Percentiles rank a stretch among this genome's conserved stretches.
phyloP scores from a whole-genome alignment of 1,284 basidiomycete genomes.

The Mycosarcoma maydis region DNA sequence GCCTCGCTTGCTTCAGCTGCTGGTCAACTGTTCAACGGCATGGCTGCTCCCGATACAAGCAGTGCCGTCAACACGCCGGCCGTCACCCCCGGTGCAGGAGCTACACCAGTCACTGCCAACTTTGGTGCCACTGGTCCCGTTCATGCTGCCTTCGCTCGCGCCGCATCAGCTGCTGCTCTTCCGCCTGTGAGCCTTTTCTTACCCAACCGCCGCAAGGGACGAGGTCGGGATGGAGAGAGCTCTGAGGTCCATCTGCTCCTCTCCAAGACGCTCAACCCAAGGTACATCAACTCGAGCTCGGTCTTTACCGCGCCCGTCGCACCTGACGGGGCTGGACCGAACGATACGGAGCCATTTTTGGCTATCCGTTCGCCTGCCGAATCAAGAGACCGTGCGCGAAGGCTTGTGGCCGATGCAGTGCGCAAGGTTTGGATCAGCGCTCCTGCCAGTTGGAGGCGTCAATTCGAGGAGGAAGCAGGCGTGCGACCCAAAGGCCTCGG shows the following conservation, averaged over 20 bases:
- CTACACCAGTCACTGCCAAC: conserved; percentile 38
- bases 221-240: conserved; percentile 3
- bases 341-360: conserved; percentile 58
- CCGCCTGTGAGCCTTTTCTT: conserved; percentile 49
- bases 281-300: conserved; percentile 42
- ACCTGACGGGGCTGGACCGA: conserved; percentile 46
- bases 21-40: conserved; percentile 56
- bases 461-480: conserved; percentile 56
- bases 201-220: conserved; percentile 23
- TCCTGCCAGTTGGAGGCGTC: conserved; percentile 62
- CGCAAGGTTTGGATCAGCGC: conserved; percentile 62
- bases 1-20: conserved; percentile 46
- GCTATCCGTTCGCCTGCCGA: conserved; percentile 61
- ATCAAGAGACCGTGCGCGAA: conserved; percentile 55
- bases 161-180: conserved; percentile 47
- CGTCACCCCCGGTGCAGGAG: conserved; percentile 50
- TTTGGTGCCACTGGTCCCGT: conserved; percentile 48
- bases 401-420: conserved; percentile 61
- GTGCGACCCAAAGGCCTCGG: conserved; percentile 14
- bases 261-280: conserved; percentile 17
- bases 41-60: conserved; percentile 52
- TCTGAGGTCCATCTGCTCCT: conserved; percentile 14
- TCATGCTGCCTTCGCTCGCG: conserved; percentile 49
- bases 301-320: conserved; percentile 55
- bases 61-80: conserved; percentile 63